Evolutionary conservation across 2,329 filamentous ascomycete genomes (phyloP).

Genomic region (Trichoderma endophyticum): DNA sequence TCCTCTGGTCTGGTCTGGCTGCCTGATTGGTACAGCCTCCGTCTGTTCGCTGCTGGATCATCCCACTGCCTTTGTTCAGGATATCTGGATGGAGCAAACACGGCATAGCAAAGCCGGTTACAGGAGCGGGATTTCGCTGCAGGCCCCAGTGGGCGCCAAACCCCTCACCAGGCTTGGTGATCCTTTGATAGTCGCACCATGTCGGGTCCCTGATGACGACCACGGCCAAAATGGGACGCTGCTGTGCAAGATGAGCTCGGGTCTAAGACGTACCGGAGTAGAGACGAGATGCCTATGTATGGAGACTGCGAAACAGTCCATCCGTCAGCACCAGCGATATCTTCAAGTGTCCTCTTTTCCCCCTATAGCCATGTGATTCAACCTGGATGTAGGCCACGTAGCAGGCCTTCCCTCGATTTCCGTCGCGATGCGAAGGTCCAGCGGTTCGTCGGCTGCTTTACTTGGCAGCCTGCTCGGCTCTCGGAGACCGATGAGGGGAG

Average conservation of each 20-base stretch:
- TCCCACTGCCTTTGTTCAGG: not conserved
- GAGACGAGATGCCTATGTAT: not conserved
- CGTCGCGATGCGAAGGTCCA: not conserved
- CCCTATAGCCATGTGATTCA: not conserved
- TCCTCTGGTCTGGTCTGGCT: not conserved
- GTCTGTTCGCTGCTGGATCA: not conserved
- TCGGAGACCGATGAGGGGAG: slow-evolving; percentile 16
- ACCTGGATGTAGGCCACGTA: not conserved
- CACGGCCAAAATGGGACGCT: not conserved
- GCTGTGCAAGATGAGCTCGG: not conserved
- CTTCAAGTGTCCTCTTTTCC: not conserved
- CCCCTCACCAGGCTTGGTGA: not conserved
- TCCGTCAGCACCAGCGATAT: not conserved
- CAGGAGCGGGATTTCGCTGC: slow-evolving; percentile 1
- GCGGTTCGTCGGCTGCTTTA: not conserved
- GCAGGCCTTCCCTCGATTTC: not conserved
- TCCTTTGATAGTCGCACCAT: slow-evolving; percentile 5
- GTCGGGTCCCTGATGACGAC: not conserved
- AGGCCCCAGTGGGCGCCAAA: not conserved
- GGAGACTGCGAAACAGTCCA: not conserved
- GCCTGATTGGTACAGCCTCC: not conserved
- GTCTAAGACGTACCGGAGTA: not conserved
- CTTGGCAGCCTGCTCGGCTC: not conserved
- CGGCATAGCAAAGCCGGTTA: not conserved
- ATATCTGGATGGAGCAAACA: not conserved